Evolutionary conservation across 176 grass and related monocot species (phyloP).

Genomic region (Aegilops tauschii): DNA sequence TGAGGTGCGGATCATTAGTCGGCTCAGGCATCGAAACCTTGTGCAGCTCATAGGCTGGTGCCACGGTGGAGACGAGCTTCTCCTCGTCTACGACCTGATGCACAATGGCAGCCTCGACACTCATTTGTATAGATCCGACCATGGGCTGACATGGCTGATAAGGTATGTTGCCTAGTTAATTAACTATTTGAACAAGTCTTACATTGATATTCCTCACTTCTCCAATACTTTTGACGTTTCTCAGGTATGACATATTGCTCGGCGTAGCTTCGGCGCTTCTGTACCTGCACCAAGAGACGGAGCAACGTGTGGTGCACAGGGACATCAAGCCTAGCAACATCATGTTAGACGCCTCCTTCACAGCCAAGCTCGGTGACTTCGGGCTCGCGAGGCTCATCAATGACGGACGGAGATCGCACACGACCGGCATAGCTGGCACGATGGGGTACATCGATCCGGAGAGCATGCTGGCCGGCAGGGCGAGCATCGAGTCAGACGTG

Average conservation of each 20-base stretch:
- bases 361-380: slow-evolving; percentile 28
- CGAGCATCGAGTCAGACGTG: background rate
- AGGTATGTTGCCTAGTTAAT: background rate
- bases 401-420: background rate
- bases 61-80: slow-evolving; percentile 4
- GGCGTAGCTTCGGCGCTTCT: background rate
- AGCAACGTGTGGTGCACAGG: background rate
- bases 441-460: background rate
- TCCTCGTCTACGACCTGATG: slow-evolving; percentile 36
- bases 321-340: slow-evolving; percentile 38
- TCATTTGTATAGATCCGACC: background rate
- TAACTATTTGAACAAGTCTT: too few relatives aligned
- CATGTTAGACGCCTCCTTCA: background rate
- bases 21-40: slow-evolving; percentile 36
- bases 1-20: slow-evolving; percentile 53
- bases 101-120: slow-evolving; percentile 54
- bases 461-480: background rate
- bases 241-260: background rate
- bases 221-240: background rate
- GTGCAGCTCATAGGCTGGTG: slow-evolving; percentile 46
- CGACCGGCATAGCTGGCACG: background rate
- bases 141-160: background rate
- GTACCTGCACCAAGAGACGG: slow-evolving; percentile 19
- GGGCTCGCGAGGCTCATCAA: background rate
- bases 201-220: too few relatives aligned